Percentiles rank a stretch among this genome's conserved stretches.
Conservation (phyloP, 2,329 filamentous ascomycete species). For the Graphilbum fragrans region DNA sequence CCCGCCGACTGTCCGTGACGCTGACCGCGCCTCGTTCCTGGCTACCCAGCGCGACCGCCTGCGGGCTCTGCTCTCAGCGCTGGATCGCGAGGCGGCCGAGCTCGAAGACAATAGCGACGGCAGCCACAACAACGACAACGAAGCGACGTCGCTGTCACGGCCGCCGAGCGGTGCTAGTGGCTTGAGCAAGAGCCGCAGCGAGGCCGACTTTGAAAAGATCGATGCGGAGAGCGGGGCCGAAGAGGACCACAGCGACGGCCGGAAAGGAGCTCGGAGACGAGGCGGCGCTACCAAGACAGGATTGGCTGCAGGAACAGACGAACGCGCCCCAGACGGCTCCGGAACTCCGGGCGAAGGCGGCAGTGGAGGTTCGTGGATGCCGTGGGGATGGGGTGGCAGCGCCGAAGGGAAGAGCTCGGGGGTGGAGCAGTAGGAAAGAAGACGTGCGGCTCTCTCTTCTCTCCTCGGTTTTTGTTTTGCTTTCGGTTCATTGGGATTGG, state of each 20-base stretch:
- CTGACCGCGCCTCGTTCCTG: conserved; percentile 63
- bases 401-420: conserved; percentile 20
- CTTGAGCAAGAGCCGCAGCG: conserved; percentile 71
- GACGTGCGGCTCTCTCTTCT: no score
- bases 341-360: neutral
- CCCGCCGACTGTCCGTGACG: conserved; percentile 53
- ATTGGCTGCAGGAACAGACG: neutral
- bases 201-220: conserved; percentile 77
- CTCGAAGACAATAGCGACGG: conserved; percentile 32
- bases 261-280: neutral
- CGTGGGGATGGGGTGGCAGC: conserved; percentile 28
- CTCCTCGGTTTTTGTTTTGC: no score
- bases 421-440: conserved; percentile 24
- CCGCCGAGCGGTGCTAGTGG: conserved; percentile 45
- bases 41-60: conserved; percentile 69
- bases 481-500: no score
- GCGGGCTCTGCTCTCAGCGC: conserved; percentile 58
- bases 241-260: conserved; percentile 22
- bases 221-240: conserved; percentile 59
- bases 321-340: neutral
- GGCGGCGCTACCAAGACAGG: conserved; percentile 15
- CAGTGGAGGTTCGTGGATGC: conserved; percentile 31
- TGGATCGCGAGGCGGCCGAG: conserved; percentile 65
- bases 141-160: conserved; percentile 2
- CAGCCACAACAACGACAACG: neutral